Evolutionary conservation across 2,329 filamentous ascomycete genomes (phyloP).

Genomic region (Colletotrichum sp.): DNA sequence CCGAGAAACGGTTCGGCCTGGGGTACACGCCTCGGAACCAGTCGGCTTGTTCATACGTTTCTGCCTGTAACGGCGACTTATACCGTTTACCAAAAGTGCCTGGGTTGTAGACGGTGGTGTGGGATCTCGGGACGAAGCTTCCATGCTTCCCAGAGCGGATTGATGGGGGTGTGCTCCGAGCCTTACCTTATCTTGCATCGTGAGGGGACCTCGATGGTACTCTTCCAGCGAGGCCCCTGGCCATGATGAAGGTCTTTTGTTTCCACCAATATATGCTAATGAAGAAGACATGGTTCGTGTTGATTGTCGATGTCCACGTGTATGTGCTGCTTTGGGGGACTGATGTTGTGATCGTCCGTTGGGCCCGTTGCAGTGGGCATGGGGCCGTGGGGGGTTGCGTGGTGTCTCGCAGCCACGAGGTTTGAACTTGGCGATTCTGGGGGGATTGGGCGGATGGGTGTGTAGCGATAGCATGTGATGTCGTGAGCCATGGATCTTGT

Average conservation of each 20-base stretch:
- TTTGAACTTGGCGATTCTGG: not conserved
- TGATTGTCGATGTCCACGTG: not conserved
- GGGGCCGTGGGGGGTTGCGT: not conserved
- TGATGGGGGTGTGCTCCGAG: constrained; percentile 1
- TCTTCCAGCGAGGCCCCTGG: not conserved
- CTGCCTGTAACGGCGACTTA: not conserved
- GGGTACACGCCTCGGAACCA: not conserved
- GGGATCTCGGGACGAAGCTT: constrained; percentile 11
- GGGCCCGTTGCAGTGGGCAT: not conserved
- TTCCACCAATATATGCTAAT: not conserved
- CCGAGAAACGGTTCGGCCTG: not conserved
- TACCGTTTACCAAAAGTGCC: not conserved
- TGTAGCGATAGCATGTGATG: not conserved
- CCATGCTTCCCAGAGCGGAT: constrained; percentile 17
- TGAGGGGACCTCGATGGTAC: not conserved
- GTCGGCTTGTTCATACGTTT: not conserved
- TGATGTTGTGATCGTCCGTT: not conserved
- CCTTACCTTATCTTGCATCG: constrained; percentile 9
- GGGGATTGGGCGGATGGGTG: not conserved
- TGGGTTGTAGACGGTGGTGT: not conserved
- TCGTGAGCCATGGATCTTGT: not conserved
- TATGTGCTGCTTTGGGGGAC: not conserved
- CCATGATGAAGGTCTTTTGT: not conserved
- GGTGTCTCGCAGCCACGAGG: not conserved
- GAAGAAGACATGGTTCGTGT: not conserved